Evolutionary conservation across 352 stramenopile genomes (phyloP), one percentile per base, ranked within the genome.

Genomic region (Globisporangium lucens): DNA sequence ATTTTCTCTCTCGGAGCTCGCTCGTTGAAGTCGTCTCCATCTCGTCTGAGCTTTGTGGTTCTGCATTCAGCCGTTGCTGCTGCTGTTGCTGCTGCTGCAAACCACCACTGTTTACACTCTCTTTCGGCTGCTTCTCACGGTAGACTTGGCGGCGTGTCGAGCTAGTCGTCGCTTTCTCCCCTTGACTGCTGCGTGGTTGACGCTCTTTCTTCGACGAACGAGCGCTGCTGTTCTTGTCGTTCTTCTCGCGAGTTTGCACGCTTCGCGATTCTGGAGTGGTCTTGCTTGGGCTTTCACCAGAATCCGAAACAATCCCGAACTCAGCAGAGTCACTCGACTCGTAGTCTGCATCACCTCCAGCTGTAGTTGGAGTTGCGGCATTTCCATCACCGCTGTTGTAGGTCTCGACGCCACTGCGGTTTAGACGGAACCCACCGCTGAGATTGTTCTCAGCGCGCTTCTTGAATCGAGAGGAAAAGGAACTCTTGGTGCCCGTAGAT

Each of bases 61-160:
- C 35, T 8, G 56, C 58, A 30, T 60, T 30, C 43, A 49, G 22
- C 3, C 41, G 64, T 35, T 66, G 51, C 15, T 52, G 24, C 0
- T 22, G 13, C 10, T 49, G 58, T 35, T 55, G 58, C 10, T 29
- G 35, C 29, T 61, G 55, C 17, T 55, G 47, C 47, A 1, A 13
- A 17, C 6, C 76, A 68, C 22, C 46, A 22, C 15, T 13, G 38
- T 27, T 51, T 7, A 22, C 43, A 22, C 6, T 51, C 22, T 74
- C 58, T 64, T 75, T 74, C 6, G 75, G 35, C 35, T 76, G 69
- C 63, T 90, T 93, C 63, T 93, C 79, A 8, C 85, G 83, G 67
- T 89, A 89, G 20, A 89, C 67, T 60, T 88, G 82, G 6, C 82
- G 82, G 43, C 77, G 77, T 8, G 72, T 60, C 29, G 60, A 63